Evolutionary conservation across 768 basidiomycete genomes (phyloP), one percentile per base, ranked within the genome.

Genomic region (Lentinula boryana): DNA sequence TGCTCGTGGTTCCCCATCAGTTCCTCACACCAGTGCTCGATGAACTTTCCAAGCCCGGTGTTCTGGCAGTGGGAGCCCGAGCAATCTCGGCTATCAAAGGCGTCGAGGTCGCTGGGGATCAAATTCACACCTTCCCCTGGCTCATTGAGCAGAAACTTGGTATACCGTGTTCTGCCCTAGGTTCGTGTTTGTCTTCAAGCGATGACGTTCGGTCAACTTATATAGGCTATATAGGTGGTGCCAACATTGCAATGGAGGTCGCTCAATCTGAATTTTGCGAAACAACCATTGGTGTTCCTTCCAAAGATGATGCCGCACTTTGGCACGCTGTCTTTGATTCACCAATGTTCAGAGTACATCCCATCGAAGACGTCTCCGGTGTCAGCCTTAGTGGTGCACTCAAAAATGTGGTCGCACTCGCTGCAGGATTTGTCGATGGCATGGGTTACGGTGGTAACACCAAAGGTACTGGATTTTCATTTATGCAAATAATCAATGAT

Each of bases 281-380:
- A 38, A 61, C 63, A 2, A 63, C 63, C 13, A 61, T 63, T 21
- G 63, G 63, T 12, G 63, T 63, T 36, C 63, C 63, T 35, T 61
- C 60, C 15, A 43, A 60, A 10, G 58, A 60, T 49, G 63, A 63
- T 31, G 63, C 63, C 41, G 63, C 63, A 4, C 60, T 63, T 7
- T 63, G 63, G 63, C 63, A 63, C 27, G 63, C 60, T n/a, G 63
- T 63, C n/a, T 63, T 63, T 23, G 63, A 63, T 49, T 54, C 50
- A 13, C 60, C 63, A 13, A 52, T 46, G 50, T 63, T 63, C 49
- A 53, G 63, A 35, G 63, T 63, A 3, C 63, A 63, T 31, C 60
- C 63, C 31, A 63, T 63, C 32, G 63, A 63, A 23, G 63, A 63
- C 35, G 63, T 63, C 18, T 60, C 60, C 51, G 63, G 63, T 21